phyloP scores from a whole-genome alignment of 495 filamentous ascomycete genomes.

The Aspergillus ellipticus region DNA sequence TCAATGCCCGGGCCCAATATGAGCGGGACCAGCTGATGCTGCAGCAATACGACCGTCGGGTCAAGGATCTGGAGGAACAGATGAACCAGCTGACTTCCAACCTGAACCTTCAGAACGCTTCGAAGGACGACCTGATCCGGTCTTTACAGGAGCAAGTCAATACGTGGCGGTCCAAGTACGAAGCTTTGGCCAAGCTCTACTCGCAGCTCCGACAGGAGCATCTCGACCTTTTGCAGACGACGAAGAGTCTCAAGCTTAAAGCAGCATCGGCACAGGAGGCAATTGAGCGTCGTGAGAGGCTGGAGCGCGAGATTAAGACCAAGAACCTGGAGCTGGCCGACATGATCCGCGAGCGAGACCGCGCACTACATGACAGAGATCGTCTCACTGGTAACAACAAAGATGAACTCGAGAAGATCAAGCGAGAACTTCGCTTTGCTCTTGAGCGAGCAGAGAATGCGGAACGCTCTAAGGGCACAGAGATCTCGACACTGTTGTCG shows the following conservation, averaged over 20 bases:
- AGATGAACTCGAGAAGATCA: slow-evolving; percentile 92
- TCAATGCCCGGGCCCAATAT: slow-evolving; percentile 91
- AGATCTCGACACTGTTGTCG: slow-evolving; percentile 87
- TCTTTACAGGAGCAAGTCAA: slow-evolving; percentile 92
- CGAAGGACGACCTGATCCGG: slow-evolving; percentile 91
- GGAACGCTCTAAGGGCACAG: slow-evolving; percentile 86
- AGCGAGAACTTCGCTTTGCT: slow-evolving; percentile 92
- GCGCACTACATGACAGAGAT: slow-evolving; percentile 91
- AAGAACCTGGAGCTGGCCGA: slow-evolving; percentile 97
- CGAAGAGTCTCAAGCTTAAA: slow-evolving; percentile 93
- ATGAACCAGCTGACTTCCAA: slow-evolving; percentile 76
- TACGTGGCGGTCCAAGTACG: slow-evolving; percentile 95
- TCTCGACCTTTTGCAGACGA: slow-evolving; percentile 88
- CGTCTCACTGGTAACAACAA: slow-evolving; percentile 78
- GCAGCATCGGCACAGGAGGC: slow-evolving; percentile 95
- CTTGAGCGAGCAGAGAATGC: slow-evolving; percentile 89
- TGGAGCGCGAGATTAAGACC: slow-evolving; percentile 95
- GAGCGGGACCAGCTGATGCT: slow-evolving; percentile 95
- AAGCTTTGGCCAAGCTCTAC: slow-evolving; percentile 93
- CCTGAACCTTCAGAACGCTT: slow-evolving; percentile 76
- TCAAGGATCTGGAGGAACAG: slow-evolving; percentile 90
- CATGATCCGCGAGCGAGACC: slow-evolving; percentile 96
- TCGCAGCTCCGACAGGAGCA: slow-evolving; percentile 94
- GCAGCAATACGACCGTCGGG: slow-evolving; percentile 89
- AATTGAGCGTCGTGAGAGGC: slow-evolving; percentile 88